Conservation (phyloP, 441 rosid species). For the Croton laevigatus region DNA sequence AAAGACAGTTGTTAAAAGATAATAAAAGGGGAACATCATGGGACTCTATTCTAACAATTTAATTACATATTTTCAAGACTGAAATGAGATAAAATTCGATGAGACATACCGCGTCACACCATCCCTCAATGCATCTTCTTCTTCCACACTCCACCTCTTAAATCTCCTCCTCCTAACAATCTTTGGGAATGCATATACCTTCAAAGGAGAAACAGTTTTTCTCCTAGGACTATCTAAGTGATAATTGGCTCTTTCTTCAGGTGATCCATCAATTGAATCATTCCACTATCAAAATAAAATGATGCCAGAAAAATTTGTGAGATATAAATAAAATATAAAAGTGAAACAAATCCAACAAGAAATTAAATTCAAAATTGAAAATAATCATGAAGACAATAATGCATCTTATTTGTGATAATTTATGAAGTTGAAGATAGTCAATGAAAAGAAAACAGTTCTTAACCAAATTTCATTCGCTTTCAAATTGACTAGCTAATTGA, state of each 20-base stretch:
- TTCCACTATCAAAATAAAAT: constrained; percentile 38
- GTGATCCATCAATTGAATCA: constrained; percentile 39
- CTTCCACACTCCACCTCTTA: constrained; percentile 45
- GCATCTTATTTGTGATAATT: not conserved
- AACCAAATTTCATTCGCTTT: not conserved
- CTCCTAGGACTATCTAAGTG: constrained; percentile 31
- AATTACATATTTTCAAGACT: not conserved
- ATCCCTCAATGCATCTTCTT: constrained; percentile 49
- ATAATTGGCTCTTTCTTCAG: constrained; percentile 25
- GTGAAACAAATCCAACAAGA: not conserved
- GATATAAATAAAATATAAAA: too few relatives aligned
- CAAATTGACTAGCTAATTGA: too few relatives aligned
- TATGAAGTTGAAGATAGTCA: not conserved
- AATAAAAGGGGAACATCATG: not conserved
- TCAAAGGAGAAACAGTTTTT: constrained; percentile 39
- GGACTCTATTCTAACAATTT: not conserved
- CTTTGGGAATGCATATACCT: constrained; percentile 19
- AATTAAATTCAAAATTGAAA: not conserved
- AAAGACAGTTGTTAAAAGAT: not conserved
- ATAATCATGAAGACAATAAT: not conserved
- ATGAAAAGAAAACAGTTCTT: not conserved
- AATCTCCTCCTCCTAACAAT: constrained; percentile 31
- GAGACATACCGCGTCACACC: constrained; percentile 36
- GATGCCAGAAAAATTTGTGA: not conserved
- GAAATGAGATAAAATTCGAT: not conserved